Evolutionary conservation across 371 early-diverging fungal species (phyloP).

Genomic region (Mucor plumbeus): DNA sequence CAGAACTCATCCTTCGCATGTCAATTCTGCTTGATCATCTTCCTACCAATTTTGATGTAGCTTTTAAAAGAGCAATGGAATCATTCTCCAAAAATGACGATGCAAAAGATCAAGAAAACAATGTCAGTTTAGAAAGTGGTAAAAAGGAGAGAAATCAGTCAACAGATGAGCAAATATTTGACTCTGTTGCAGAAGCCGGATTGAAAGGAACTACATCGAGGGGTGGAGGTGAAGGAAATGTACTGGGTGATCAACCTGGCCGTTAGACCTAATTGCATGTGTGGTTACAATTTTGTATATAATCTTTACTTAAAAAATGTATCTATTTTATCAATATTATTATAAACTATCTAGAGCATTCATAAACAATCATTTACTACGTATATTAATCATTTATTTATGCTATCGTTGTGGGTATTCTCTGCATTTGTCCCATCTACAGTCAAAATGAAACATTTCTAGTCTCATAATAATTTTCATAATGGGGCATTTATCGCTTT

Average conservation of each 20-base stretch:
- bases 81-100: background rate
- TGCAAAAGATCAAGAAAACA: background rate
- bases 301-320: background rate
- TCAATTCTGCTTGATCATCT: conserved; percentile 45
- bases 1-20: conserved; percentile 36
- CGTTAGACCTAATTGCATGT: background rate
- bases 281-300: background rate
- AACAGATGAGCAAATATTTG: conserved; percentile 14
- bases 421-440: too few species aligned
- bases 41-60: conserved; percentile 46
- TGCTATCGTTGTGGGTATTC: too few species aligned
- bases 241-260: conserved; percentile 12
- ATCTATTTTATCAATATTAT: too few species aligned
- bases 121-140: conserved; percentile 5
- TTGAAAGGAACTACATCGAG: conserved; percentile 29
- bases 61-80: conserved; percentile 39
- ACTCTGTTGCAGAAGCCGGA: conserved; percentile 27
- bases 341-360: too few species aligned
- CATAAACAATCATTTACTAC: too few species aligned
- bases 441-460: too few species aligned
- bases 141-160: background rate
- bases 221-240: conserved; percentile 31
- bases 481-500: too few species aligned
- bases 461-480: too few species aligned
- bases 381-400: too few species aligned